Evolutionary conservation across 1,139 yeast genomes (phyloP).

Genomic region (Lodderomyces pseudojiufengensis): DNA sequence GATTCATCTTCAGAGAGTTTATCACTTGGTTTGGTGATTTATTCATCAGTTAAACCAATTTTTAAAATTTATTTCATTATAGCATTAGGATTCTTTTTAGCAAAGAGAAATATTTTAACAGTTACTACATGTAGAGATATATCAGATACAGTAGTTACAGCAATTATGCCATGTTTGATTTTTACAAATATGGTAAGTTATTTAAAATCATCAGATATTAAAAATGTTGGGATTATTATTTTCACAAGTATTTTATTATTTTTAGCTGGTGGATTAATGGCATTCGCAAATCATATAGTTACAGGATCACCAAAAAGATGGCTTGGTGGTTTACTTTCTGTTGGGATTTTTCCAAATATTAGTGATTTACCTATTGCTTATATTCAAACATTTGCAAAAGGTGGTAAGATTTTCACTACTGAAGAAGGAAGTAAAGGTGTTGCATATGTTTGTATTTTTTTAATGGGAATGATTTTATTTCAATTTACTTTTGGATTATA

Average conservation of each 20-base stretch:
- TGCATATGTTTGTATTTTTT: conserved; percentile 78
- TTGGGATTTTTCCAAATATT: conserved; percentile 64
- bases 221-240: conserved; percentile 69
- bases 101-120: conserved; percentile 61
- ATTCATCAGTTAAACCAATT: conserved; percentile 81
- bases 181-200: conserved; percentile 73
- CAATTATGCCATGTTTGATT: conserved; percentile 73
- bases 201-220: conserved; percentile 67
- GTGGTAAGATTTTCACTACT: conserved; percentile 51
- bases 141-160: conserved; percentile 67
- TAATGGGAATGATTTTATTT: conserved; percentile 65
- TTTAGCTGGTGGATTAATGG: conserved; percentile 33
- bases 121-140: conserved; percentile 74
- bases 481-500: conserved; percentile 79
- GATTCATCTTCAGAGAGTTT: conserved; percentile 6
- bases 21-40: conserved; percentile 67
- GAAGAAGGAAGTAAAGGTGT: conserved; percentile 73
- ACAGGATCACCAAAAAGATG: conserved; percentile 64
- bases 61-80: conserved; percentile 79
- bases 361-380: conserved; percentile 90
- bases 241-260: conserved; percentile 51
- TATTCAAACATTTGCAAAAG: conserved; percentile 72
- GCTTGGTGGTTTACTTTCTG: conserved; percentile 73
- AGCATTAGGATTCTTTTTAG: conserved; percentile 64
- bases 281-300: conserved; percentile 27